phyloP scores from a whole-genome alignment of 306 rosid genomes.

The Vicia sativa region DNA sequence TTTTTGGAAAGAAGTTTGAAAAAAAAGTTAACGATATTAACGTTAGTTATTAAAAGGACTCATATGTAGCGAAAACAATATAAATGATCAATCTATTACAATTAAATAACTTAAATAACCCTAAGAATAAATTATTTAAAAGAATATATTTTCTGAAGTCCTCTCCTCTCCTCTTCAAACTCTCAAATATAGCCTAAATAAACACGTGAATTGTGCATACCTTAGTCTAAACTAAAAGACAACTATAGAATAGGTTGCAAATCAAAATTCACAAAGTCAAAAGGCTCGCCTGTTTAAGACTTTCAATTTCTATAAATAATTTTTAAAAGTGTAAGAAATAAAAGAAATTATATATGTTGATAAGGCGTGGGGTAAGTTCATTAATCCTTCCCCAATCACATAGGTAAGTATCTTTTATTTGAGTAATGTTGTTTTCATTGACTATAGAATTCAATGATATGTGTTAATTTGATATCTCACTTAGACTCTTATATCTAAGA shows the following conservation, averaged over 20 bases:
- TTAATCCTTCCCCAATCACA: background rate
- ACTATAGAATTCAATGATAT: background rate
- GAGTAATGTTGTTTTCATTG: conserved; percentile 1
- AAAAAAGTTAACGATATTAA: too few relatives aligned
- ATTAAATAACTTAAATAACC: too few relatives aligned
- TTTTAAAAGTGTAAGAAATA: background rate
- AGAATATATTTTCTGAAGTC: too few relatives aligned
- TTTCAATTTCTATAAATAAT: background rate
- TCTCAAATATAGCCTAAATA: too few relatives aligned
- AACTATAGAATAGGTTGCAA: background rate
- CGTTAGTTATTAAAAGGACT: too few relatives aligned
- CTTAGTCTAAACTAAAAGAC: background rate
- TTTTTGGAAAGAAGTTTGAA: too few relatives aligned
- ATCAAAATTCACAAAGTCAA: conserved; percentile 21
- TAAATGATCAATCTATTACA: too few relatives aligned
- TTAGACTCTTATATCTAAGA: too few relatives aligned
- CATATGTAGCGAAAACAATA: too few relatives aligned
- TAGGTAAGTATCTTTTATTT: background rate
- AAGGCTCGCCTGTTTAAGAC: conserved; percentile 15
- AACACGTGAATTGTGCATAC: too few relatives aligned
- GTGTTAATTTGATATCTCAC: background rate
- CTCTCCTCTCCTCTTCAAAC: too few relatives aligned
- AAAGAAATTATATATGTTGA: conserved; percentile 17
- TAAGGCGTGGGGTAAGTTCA: conserved; percentile 33
- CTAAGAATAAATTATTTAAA: too few relatives aligned